Evolutionary conservation across 768 basidiomycete genomes (phyloP).

Genomic region (Sporobolomyces roseus): DNA sequence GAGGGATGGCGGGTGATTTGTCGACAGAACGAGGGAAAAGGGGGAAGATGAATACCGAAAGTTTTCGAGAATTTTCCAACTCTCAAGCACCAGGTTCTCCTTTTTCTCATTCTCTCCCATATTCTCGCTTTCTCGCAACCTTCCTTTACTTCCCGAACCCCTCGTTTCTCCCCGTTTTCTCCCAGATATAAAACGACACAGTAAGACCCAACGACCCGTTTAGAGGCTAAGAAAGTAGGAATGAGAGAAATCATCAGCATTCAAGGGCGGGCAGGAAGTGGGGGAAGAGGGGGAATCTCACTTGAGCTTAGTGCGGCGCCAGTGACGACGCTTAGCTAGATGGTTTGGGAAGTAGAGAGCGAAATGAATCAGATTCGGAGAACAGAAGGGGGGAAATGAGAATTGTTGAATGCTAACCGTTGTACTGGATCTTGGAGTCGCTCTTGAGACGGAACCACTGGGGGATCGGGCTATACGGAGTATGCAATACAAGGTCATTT

Average conservation of each 20-base stretch:
- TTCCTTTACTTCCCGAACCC: background rate
- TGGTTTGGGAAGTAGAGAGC: background rate
- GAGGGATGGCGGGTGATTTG: too few relatives aligned
- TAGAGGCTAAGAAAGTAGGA: background rate
- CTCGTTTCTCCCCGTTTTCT: too few relatives aligned
- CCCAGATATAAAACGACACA: too few relatives aligned
- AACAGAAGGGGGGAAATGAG: background rate
- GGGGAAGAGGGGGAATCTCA: background rate
- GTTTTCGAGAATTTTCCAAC: too few relatives aligned
- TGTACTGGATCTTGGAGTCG: conserved; percentile 79
- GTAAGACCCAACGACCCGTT: conserved; percentile 10
- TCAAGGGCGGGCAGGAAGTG: conserved; percentile 61
- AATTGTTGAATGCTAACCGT: conserved; percentile 4
- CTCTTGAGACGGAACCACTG: conserved; percentile 97
- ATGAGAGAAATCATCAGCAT: background rate
- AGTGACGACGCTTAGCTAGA: conserved; percentile 80
- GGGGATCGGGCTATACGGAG: conserved; percentile 72
- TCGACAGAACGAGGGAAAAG: too few relatives aligned
- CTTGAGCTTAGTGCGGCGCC: conserved; percentile 90
- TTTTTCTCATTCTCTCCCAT: too few relatives aligned
- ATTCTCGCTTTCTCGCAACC: too few relatives aligned
- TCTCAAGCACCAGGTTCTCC: too few relatives aligned
- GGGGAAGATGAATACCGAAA: too few relatives aligned
- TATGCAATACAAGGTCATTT: background rate
- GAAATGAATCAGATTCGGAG: background rate